These are phyloP conservation scores for Penicillium nordicum DNA, from an alignment of 2,329 filamentous ascomycete genomes.

Conservation along the genomic window DNA sequence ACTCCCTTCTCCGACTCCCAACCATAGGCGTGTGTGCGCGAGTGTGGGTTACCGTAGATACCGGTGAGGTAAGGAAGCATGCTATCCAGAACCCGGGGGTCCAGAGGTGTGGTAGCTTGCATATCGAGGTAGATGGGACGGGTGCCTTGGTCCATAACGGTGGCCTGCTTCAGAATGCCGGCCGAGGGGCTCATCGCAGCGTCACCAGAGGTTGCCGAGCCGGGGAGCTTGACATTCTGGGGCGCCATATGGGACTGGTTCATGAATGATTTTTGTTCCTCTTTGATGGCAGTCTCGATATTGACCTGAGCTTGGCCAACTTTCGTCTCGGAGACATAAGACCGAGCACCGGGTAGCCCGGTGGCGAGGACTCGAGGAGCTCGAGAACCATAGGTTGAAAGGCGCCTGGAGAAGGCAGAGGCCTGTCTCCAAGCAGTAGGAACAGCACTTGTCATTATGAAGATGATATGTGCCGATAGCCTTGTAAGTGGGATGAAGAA, in stretches of 20 bases:
- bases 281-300: conserved; percentile 76
- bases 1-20: conserved; percentile 97
- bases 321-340: conserved; percentile 82
- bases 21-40: conserved; percentile 93
- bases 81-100: conserved; percentile 89
- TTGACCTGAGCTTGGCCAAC: conserved; percentile 67
- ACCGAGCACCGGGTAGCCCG: conserved; percentile 44
- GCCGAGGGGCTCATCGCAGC: conserved; percentile 78
- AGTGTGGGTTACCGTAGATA: conserved; percentile 95
- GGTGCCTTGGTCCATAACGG: conserved; percentile 86
- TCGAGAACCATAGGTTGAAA: conserved; percentile 41
- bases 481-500: conserved; percentile 26
- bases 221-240: conserved; percentile 58
- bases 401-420: conserved; percentile 55
- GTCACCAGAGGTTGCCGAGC: conserved; percentile 57
- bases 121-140: conserved; percentile 97
- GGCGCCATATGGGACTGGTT: conserved; percentile 55
- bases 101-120: conserved; percentile 93
- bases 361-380: conserved; percentile 41
- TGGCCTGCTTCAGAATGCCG: conserved; percentile 81
- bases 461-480: conserved; percentile 18
- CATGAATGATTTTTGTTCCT: conserved; percentile 78
- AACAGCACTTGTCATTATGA: conserved; percentile 61
- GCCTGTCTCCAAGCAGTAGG: conserved; percentile 72
- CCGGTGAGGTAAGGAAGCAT: conserved; percentile 96